Evolutionary conservation across 495 filamentous ascomycete genomes (phyloP), one percentile per base, ranked within the genome.

Genomic region (Aspergillus bridgeri): DNA sequence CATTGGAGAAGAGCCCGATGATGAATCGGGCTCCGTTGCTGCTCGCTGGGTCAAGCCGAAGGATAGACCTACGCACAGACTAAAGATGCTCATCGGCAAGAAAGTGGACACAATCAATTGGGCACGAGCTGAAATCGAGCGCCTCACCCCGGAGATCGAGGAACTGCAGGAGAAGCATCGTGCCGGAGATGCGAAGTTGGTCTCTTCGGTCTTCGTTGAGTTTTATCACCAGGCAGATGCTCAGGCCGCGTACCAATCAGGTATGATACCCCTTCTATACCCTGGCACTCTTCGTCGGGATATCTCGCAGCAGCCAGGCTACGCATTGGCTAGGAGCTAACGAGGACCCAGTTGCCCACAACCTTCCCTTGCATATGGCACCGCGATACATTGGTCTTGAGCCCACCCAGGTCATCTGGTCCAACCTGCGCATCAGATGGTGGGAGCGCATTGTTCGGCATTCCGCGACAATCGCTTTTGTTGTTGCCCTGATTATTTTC

Each of bases 291-390:
- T 22, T 27, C 27, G n/a, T 2, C 27, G 17, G 20, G 18, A 7
- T 33, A n/a, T 55, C n/a, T 56, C 56, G 42, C 60, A 18, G 25
- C 25, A 27, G 25, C 7, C 25, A 27, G 25, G 25, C 25, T 29
- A 29, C 11, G 6, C 27, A 29, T 29, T 29, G 27, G 1, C 11
- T 29, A 7, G 5, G 6, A 29, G 11, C 27, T 29, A 29, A 42
- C 48, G 42, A 21, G 21, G 18, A 11, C 43, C 13, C 42, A 85
- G 81, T 98, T 25, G 85, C 90, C 15, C 92, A 96, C 71, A 91
- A 97, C 70, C 85, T 90, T 63, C 89, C 89, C 47, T 78, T 96
- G 51, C 92, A 94, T 69, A 96, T 96, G 91, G 77, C 89, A n/a
- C 91, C 92, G 47, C 86, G 90, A 42, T 91, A 88, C 66, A 92